A percentile compares a stretch with the other conserved stretches of the same genome.
Conservation (phyloP, 257 asterid species). For the Ajuga chamaepitys region DNA sequence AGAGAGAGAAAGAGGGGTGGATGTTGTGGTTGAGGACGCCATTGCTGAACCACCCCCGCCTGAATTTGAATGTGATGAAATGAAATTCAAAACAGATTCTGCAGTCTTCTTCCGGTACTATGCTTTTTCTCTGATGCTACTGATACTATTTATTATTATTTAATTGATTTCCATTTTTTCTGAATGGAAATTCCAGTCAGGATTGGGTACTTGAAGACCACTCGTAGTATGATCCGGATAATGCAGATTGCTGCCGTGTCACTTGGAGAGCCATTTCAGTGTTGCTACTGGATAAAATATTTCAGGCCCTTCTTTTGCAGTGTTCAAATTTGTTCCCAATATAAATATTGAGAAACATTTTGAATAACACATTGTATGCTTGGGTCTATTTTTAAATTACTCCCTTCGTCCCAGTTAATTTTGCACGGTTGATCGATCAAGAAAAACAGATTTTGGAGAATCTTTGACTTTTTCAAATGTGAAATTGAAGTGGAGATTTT, state of each 20-base stretch:
- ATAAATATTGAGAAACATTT: no score
- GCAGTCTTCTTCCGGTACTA: background rate
- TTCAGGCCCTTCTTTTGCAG: no score
- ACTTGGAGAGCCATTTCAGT: conserved; percentile 35
- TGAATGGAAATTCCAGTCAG: background rate
- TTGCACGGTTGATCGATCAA: no score
- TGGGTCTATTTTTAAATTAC: no score
- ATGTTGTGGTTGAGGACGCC: conserved; percentile 51
- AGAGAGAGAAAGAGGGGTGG: conserved; percentile 50
- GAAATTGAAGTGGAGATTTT: no score
- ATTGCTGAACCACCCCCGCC: background rate
- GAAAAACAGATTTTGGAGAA: no score
- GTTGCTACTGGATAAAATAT: conserved; percentile 30
- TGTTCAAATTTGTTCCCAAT: no score
- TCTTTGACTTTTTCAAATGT: no score
- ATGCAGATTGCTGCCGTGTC: conserved; percentile 38
- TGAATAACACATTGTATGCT: no score
- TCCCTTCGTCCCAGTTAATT: no score
- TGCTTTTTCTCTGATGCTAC: background rate
- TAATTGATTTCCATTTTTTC: background rate
- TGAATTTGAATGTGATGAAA: no score
- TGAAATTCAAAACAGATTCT: background rate
- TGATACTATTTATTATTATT: background rate
- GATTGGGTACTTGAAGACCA: conserved; percentile 29
- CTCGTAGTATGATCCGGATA: conserved; percentile 46